A percentile compares a stretch with the other conserved stretches of the same genome.
phyloP scores from a whole-genome alignment of 116 monocot genomes.

The Phalaenopsis hybrid region DNA sequence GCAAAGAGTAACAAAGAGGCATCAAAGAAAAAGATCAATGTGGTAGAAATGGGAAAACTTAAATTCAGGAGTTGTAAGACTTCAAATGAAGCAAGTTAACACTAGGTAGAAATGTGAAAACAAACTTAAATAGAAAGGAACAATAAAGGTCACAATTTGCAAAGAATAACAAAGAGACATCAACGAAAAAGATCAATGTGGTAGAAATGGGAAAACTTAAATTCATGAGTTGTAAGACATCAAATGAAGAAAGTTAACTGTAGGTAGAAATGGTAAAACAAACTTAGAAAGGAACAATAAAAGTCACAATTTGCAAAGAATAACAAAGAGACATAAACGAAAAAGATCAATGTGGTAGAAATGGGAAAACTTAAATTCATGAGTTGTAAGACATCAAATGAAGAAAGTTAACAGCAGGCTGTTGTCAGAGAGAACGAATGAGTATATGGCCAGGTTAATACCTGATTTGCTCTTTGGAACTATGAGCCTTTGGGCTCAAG shows the following conservation, averaged over 20 bases:
- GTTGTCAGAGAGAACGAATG: neutral
- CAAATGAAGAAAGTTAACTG: neutral
- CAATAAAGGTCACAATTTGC: neutral
- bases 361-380: neutral
- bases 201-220: neutral
- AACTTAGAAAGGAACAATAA: neutral
- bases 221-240: neutral
- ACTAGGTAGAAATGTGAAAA: neutral
- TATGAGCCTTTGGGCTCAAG: slow-evolving; percentile 20
- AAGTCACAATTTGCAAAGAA: neutral
- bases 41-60: neutral
- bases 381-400: neutral
- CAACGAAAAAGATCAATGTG: too few species aligned
- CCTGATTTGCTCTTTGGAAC: slow-evolving; percentile 37
- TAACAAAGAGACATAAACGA: neutral
- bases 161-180: neutral
- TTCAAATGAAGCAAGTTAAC: neutral
- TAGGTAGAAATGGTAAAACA: neutral
- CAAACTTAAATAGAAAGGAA: neutral
- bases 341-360: neutral
- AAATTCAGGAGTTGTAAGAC: neutral
- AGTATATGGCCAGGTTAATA: slow-evolving; percentile 11
- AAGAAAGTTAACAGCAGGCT: neutral
- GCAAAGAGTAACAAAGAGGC: neutral
- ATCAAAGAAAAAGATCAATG: too few species aligned